phyloP scores from a whole-genome alignment of 148 eudicot genomes.

The Fagopyrum homotropicum region DNA sequence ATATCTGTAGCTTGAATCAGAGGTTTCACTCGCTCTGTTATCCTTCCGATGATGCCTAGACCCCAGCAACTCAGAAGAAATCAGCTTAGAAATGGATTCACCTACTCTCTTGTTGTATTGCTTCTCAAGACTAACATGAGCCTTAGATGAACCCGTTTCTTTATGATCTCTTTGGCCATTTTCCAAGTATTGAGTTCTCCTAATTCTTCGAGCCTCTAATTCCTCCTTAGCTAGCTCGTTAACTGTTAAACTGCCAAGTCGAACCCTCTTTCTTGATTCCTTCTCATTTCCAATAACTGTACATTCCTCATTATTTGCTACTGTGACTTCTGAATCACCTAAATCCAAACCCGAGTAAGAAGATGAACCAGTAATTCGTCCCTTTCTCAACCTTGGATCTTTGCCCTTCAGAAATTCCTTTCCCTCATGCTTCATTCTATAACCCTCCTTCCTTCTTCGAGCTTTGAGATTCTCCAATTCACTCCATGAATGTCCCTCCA shows the following conservation, averaged over 20 bases:
- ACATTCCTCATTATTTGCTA: conserved; percentile 26
- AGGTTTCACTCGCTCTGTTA: conserved; percentile 14
- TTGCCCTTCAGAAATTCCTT: conserved; percentile 25
- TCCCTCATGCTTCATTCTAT: conserved; percentile 23
- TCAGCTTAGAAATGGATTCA: conserved; percentile 20
- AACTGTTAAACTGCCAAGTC: conserved; percentile 20
- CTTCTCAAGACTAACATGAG: conserved; percentile 24
- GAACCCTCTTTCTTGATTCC: conserved; percentile 27
- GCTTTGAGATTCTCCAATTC: conserved; percentile 15
- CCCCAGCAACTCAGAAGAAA: conserved; percentile 26
- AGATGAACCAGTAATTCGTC: conserved; percentile 51
- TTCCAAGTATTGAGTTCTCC: conserved; percentile 17
- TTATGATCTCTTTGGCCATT: conserved; percentile 18
- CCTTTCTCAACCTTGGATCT: conserved; percentile 35
- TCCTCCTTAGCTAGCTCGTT: conserved; percentile 27
- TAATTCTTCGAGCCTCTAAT: conserved; percentile 20
- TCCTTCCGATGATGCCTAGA: conserved; percentile 16
- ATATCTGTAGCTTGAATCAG: conserved; percentile 27
- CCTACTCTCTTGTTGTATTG: conserved; percentile 23
- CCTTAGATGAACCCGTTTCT: conserved; percentile 19
- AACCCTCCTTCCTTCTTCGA: conserved; percentile 26
- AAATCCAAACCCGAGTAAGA: conserved; percentile 46
- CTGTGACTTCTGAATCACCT: conserved; percentile 42
- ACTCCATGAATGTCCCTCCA: conserved; percentile 5
- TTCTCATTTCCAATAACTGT: conserved; percentile 20